phyloP scores from a whole-genome alignment of 2,329 filamentous ascomycete genomes.

The Aureobasidium sp. region DNA sequence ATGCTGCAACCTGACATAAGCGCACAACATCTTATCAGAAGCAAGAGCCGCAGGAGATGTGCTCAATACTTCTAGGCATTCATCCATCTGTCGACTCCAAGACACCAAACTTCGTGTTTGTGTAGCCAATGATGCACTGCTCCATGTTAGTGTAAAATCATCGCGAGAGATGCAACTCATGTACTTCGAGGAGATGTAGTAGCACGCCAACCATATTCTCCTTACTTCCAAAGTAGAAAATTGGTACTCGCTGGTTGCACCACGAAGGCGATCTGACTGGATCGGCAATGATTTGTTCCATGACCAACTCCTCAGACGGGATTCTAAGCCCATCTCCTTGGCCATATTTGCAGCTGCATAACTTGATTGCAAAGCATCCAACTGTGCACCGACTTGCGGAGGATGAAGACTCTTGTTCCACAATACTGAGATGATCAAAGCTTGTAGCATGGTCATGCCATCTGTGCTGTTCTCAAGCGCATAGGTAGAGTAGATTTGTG shows the following conservation, averaged over 20 bases:
- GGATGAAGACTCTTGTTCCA: neutral
- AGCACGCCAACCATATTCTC: neutral
- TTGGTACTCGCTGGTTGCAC: neutral
- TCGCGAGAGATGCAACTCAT: rapidly evolving
- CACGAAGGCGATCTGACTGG: neutral
- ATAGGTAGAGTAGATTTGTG: neutral
- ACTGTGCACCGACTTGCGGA: neutral
- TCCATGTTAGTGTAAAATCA: neutral
- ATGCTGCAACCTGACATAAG: neutral
- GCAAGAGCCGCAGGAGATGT: neutral
- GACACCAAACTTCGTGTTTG: neutral
- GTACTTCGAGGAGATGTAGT: neutral
- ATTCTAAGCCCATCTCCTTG: neutral
- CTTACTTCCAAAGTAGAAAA: neutral
- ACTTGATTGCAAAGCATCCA: neutral
- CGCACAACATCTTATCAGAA: neutral
- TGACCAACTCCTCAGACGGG: neutral
- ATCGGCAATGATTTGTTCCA: neutral
- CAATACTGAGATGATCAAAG: neutral
- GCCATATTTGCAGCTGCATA: neutral
- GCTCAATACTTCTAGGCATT: neutral
- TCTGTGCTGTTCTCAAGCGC: neutral
- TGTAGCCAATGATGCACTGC: neutral
- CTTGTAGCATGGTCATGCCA: neutral
- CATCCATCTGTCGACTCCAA: neutral